A percentile compares a stretch with the other conserved stretches of the same genome.
These are phyloP conservation scores for Scorias spongiosa DNA, from an alignment of 2,329 filamentous ascomycete genomes.

Conservation along the genomic window DNA sequence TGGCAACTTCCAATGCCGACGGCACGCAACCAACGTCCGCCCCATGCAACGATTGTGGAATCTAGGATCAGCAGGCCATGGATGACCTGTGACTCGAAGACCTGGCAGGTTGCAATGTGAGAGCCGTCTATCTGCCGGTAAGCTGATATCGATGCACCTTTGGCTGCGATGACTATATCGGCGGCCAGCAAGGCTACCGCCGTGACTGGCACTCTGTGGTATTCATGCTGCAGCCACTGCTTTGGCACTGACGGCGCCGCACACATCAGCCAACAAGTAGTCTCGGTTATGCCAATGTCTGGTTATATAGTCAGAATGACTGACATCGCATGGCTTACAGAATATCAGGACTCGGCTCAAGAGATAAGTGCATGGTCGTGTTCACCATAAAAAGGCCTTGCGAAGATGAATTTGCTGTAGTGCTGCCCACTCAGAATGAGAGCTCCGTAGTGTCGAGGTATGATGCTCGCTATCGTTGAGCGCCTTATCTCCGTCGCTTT, in stretches of 20 bases:
- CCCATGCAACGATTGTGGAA: constrained; percentile 47
- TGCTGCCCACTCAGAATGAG: too few species aligned
- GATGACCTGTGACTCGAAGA: constrained; percentile 56
- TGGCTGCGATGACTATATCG: constrained; percentile 25
- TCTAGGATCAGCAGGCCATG: constrained; percentile 50
- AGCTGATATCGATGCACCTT: constrained; percentile 27
- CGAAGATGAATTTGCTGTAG: too few species aligned
- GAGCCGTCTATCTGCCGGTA: constrained; percentile 18
- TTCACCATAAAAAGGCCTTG: too few species aligned
- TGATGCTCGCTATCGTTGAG: too few species aligned
- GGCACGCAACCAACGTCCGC: constrained; percentile 29
- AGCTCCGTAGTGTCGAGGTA: too few species aligned
- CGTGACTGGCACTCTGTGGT: constrained; percentile 27
- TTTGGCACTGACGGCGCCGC: background rate
- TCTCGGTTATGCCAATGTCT: too few species aligned
- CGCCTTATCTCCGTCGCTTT: too few species aligned
- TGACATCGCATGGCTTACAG: too few species aligned
- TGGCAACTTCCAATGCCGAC: background rate
- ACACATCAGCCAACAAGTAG: background rate
- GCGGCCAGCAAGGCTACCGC: constrained; percentile 25
- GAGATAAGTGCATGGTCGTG: too few species aligned
- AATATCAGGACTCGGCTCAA: too few species aligned
- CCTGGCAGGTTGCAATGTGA: constrained; percentile 21
- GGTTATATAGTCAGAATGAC: too few species aligned
- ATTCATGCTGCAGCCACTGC: constrained; percentile 15